Evolutionary conservation across 495 filamentous ascomycete species (phyloP).

Genomic region (Talaromyces liani): DNA sequence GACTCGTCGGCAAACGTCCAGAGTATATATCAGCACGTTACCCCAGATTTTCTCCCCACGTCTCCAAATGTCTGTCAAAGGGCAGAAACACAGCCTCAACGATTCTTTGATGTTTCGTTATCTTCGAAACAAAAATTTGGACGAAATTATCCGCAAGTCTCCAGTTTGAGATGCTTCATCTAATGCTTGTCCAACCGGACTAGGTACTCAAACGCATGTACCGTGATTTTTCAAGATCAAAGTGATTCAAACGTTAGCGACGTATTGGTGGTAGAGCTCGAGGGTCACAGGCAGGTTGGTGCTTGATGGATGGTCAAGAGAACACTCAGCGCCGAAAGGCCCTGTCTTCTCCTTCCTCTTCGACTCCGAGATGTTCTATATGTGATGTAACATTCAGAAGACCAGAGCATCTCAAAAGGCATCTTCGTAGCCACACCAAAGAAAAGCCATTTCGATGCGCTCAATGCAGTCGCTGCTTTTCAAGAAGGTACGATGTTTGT

Average conservation of each 20-base stretch:
- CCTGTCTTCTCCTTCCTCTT: background rate
- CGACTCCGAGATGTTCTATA: slow-evolving; percentile 31
- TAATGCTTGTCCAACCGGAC: background rate
- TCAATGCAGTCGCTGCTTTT: slow-evolving; percentile 61
- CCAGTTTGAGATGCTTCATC: background rate
- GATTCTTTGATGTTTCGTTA: background rate
- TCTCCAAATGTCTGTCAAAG: background rate
- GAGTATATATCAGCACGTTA: background rate
- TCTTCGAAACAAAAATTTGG: background rate
- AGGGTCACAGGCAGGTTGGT: background rate
- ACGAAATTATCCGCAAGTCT: background rate
- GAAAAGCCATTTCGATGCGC: slow-evolving; percentile 63
- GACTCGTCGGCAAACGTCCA: background rate
- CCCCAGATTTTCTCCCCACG: slow-evolving; percentile 6
- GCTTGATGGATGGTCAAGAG: background rate
- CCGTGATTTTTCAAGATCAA: background rate
- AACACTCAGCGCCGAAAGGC: slow-evolving; percentile 6
- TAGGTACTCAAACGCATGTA: background rate
- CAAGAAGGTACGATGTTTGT: slow-evolving; percentile 38
- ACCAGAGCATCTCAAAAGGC: slow-evolving; percentile 65
- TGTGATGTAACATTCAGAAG: slow-evolving; percentile 55
- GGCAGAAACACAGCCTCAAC: background rate
- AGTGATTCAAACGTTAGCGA: background rate
- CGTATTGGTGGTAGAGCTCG: background rate
- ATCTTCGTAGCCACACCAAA: slow-evolving; percentile 63